phyloP scores from a whole-genome alignment of 2,329 filamentous ascomycete species.

The Hortaea sp. region DNA sequence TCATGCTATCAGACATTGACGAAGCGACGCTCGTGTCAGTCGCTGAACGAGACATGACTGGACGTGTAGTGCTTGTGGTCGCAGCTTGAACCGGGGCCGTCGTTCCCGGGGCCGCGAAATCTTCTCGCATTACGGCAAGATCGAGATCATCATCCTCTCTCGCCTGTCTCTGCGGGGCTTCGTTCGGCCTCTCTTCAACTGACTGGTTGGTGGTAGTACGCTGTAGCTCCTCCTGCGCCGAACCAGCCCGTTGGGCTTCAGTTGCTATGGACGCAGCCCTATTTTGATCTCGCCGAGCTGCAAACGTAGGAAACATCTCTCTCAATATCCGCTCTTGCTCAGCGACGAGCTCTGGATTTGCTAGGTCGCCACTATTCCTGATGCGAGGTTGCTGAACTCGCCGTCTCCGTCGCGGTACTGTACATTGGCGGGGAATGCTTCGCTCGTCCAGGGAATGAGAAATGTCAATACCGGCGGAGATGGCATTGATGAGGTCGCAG shows the following conservation, averaged over 20 bases:
- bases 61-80: constrained; percentile 5
- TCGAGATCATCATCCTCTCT: constrained; percentile 28
- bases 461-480: constrained; percentile 66
- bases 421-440: constrained; percentile 34
- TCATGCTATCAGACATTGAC: constrained; percentile 20
- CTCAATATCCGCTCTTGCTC: constrained; percentile 41
- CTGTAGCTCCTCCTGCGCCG: constrained; percentile 1
- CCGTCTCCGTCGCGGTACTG: constrained; percentile 34
- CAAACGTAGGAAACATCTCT: constrained; percentile 35
- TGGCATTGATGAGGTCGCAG: constrained; percentile 56
- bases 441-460: constrained; percentile 62
- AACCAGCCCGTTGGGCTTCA: constrained; percentile 12
- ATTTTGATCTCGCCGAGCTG: background rate
- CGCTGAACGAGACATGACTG: constrained; percentile 13
- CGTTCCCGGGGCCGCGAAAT: constrained; percentile 7
- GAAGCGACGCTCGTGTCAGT: constrained; percentile 18
- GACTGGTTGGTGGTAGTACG: constrained; percentile 5
- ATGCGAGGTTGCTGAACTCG: constrained; percentile 19
- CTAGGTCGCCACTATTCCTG: constrained; percentile 23
- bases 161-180: constrained; percentile 9
- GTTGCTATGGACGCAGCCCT: background rate
- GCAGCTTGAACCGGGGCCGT: constrained; percentile 1
- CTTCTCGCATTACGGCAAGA: constrained; percentile 24
- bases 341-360: constrained; percentile 31
- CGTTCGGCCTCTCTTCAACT: constrained; percentile 1